Conservation (phyloP, 225 moss, liverwort and hornwort genomes). For the Physcomitrium patens region DNA sequence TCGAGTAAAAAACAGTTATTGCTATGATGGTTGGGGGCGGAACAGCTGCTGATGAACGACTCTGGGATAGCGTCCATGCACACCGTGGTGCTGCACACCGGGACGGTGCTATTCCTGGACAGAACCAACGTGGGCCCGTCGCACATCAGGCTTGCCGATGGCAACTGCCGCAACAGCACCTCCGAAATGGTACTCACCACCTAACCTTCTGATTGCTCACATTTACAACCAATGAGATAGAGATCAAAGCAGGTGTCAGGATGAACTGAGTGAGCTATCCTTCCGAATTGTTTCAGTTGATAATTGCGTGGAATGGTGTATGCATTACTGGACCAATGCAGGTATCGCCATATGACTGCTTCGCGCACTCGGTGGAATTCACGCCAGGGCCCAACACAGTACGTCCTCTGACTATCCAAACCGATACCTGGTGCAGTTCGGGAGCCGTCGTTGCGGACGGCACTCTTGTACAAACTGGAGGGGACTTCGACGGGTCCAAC, state of each 20-base stretch:
- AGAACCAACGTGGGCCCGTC: slow-evolving; percentile 54
- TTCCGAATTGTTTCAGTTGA: too few species aligned
- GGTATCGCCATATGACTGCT: slow-evolving; percentile 39
- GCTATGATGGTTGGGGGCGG: neutral
- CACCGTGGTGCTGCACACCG: slow-evolving; percentile 46
- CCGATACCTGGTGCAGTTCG: slow-evolving; percentile 56
- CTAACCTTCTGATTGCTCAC: neutral
- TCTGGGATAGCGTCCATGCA: slow-evolving; percentile 53
- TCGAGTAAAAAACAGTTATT: neutral
- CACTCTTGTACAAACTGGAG: slow-evolving; percentile 51
- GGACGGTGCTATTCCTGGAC: slow-evolving; percentile 52
- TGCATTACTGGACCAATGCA: neutral
- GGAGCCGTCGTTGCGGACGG: slow-evolving; percentile 32
- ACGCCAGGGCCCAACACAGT: slow-evolving; percentile 34
- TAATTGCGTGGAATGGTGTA: too few species aligned
- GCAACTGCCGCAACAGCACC: slow-evolving; percentile 48
- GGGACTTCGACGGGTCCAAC: slow-evolving; percentile 40
- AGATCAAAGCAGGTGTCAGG: neutral
- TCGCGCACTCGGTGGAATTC: slow-evolving; percentile 45
- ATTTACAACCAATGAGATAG: neutral
- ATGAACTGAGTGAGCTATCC: too few species aligned
- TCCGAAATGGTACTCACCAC: slow-evolving; percentile 33
- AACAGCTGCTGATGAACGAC: slow-evolving; percentile 44
- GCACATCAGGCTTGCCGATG: slow-evolving; percentile 53
- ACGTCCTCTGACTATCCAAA: slow-evolving; percentile 41